Evolutionary conservation across 139 green algal species (phyloP).

Genomic region (Tetraselmis chui): DNA sequence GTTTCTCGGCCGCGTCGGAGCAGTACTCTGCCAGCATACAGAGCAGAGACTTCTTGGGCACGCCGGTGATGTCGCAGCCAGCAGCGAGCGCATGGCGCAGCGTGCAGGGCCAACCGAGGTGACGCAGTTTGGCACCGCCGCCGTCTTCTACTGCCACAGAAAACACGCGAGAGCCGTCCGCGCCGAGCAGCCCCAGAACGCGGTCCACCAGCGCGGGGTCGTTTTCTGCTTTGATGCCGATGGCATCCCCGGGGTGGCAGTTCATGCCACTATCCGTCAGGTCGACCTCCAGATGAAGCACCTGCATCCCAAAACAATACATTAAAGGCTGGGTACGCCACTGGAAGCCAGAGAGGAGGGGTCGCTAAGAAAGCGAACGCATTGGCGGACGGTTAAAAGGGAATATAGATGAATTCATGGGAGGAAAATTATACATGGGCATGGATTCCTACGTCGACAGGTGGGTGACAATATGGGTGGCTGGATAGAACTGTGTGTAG

Average conservation of each 20-base stretch:
- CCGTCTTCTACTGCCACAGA: constrained; percentile 28
- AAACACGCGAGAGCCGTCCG: constrained; percentile 43
- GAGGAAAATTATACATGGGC: too few relatives aligned
- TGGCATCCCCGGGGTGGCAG: constrained; percentile 73
- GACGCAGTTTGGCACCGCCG: constrained; percentile 25
- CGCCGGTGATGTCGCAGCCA: constrained; percentile 64
- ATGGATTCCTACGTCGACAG: too few relatives aligned
- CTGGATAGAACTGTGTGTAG: too few relatives aligned
- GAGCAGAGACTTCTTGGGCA: constrained; percentile 73
- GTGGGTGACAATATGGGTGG: too few relatives aligned
- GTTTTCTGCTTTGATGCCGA: constrained; percentile 81
- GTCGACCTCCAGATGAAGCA: constrained; percentile 84
- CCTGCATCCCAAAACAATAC: too few relatives aligned
- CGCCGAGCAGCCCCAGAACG: constrained; percentile 45
- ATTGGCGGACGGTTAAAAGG: too few relatives aligned
- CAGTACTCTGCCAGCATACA: constrained; percentile 81
- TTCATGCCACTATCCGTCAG: constrained; percentile 54
- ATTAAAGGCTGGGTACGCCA: too few relatives aligned
- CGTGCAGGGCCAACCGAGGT: constrained; percentile 72
- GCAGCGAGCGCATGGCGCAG: constrained; percentile 55
- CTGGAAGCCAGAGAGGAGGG: too few relatives aligned
- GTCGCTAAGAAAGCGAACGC: too few relatives aligned
- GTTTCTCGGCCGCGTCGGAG: constrained; percentile 48
- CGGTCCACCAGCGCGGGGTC: constrained; percentile 43
- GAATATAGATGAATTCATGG: too few relatives aligned